Base-by-base conservation (phyloP, 1,139 yeast genomes). In the Spathaspora sp. region DNA sequence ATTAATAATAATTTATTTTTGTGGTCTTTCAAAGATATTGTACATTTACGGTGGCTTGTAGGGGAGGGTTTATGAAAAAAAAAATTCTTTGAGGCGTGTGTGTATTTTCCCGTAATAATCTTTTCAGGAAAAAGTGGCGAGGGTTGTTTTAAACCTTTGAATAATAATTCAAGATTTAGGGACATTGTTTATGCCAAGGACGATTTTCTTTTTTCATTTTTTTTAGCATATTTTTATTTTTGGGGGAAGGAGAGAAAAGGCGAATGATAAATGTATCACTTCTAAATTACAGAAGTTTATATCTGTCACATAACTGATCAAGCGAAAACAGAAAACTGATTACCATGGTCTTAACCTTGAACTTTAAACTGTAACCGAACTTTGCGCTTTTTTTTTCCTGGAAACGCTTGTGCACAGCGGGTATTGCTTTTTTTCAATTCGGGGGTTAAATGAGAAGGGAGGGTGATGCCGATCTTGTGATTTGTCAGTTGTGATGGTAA, bases 11-110 rank as follows among this genome's bases (percentile, higher is more conserved):
- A 6, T 4, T 26, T 26, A 6, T 26, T 26, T 31, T 31, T 31
- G 36, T 31, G 36, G 36, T 31, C 16, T 15, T n/a, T n/a, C 18
- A 31, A 20, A 5, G 36, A 31, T 10, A 27, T 11, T 31, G 36
- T 31, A 18, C 36, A 31, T 31, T 31, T 31, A 31, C 36, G 36
- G 36, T 31, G 36, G 36, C 36, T 31, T 31, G 18, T 9, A 15
- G 13, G 9, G 18, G n/a, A n/a, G n/a, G n/a, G n/a, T n/a, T n/a
- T 20, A 4, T 20, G 23, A 7, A 20, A 20, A 20, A 4, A 15
- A 9, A 29, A 31, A 13, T n/a, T n/a, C n/a, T 15, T 15, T 15
- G 10, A 31, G 36, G 36, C 36, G 36, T 31, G 36, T 31, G n/a
- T n/a, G n/a, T 31, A n/a, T 4, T 20, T 20, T 20, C 29, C 29